Base-by-base conservation (phyloP, 352 stramenopile genomes). In the Pythium biforme region DNA sequence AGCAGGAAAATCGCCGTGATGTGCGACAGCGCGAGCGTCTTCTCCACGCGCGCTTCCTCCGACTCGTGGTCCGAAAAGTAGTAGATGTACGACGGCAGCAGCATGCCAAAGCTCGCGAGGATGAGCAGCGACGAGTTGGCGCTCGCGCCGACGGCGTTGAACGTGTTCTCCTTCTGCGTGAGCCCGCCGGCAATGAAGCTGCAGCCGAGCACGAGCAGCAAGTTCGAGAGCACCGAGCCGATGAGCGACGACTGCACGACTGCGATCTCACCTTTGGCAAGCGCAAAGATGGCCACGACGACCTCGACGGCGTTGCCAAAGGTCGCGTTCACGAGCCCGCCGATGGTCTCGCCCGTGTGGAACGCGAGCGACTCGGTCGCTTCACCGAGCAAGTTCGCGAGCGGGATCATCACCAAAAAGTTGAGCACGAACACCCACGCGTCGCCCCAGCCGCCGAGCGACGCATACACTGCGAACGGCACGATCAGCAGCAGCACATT, bases 281-380 rank as follows among this genome's bases (percentile, higher is more conserved):
- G 86, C 20, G 97, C 96, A 15, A 98, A 96, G 46, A 98, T 85
- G 4, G 96, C 95, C 56, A 99, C 97, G 25, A 99, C 89, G 20
- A 99, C 81, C 83, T 99, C 97, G 6, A 98, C 95, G 8, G 95
- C 93, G 80, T 99, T 99, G 58, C 96, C 96, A 73, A 99, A 98
- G 9, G 97, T 99, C 29, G 97, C 97, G 81, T 99, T 99, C 31
- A 99, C 83, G 14, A 99, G 81, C 0, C 96, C 97, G 51, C 97
- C 97, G 57, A 99, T 97, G 0, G 95, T 99, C 65, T 98, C 93
- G 66, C 94, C 97, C 43, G 95, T 98, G 76, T 99, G 96, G 68
- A 94, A 90, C 11, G 97, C 94, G 9, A 99, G 89, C 74, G 98
- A 93, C 79, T 99, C 97, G 17, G 97, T 99, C 20, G 98, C 91